Conservation (phyloP, 1,139 yeast species). For the Yamadazyma mexicana region DNA sequence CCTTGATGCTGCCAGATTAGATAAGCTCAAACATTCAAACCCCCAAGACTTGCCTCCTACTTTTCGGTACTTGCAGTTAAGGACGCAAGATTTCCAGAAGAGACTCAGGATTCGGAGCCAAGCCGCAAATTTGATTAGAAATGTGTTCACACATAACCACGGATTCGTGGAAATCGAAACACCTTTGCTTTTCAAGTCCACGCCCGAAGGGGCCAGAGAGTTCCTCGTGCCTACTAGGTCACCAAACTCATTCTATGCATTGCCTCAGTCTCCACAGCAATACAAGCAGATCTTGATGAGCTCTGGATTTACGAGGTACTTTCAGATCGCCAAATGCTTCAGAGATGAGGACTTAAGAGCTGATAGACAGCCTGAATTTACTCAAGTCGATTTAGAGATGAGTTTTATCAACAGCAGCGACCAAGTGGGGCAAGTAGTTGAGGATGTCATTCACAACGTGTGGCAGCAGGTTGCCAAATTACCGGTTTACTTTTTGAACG, state of each 20-base stretch:
- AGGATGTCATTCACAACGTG: slow-evolving; percentile 50
- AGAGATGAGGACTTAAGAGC: slow-evolving; percentile 93
- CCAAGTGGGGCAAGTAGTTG: slow-evolving; percentile 64
- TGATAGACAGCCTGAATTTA: slow-evolving; percentile 96
- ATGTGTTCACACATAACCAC: slow-evolving; percentile 40
- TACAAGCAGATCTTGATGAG: slow-evolving; percentile 94
- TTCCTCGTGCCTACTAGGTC: slow-evolving; percentile 88
- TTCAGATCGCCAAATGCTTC: slow-evolving; percentile 90
- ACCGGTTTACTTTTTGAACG: slow-evolving; percentile 37
- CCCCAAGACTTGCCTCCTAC: slow-evolving; percentile 70
- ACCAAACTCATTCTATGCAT: slow-evolving; percentile 68
- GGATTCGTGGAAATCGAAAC: slow-evolving; percentile 86
- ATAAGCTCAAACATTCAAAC: slow-evolving; percentile 50
- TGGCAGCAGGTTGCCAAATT: slow-evolving; percentile 53
- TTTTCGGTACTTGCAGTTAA: slow-evolving; percentile 74
- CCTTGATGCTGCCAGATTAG: slow-evolving; percentile 69
- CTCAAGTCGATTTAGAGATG: slow-evolving; percentile 95
- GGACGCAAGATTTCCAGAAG: slow-evolving; percentile 61
- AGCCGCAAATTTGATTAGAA: slow-evolving; percentile 57
- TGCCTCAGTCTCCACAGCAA: slow-evolving; percentile 98
- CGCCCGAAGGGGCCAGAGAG: slow-evolving; percentile 98
- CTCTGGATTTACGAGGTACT: slow-evolving; percentile 82
- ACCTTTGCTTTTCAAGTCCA: slow-evolving; percentile 87
- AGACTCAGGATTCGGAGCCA: slow-evolving; percentile 62
- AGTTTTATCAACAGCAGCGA: slow-evolving; percentile 71